Evolutionary conservation across 1,139 yeast genomes (phyloP).

Genomic region (Taphrina flavorubra): DNA sequence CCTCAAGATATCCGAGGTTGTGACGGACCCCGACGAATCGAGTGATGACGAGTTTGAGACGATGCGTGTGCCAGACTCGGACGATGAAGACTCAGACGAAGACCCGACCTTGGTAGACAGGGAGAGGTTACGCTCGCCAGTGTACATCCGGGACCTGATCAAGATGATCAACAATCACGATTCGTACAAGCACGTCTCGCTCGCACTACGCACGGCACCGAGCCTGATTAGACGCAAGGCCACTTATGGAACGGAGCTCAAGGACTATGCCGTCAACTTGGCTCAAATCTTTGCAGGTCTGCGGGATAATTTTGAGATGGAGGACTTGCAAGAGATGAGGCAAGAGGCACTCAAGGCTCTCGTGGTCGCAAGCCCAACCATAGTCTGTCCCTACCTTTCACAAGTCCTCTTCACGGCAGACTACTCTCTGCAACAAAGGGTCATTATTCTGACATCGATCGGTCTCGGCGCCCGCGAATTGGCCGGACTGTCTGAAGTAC

Average conservation of each 20-base stretch:
- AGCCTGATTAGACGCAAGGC: constrained; percentile 23
- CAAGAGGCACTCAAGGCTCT: constrained; percentile 29
- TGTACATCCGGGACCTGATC: constrained; percentile 32
- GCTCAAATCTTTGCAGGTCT: constrained; percentile 32
- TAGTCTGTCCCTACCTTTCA: constrained; percentile 27
- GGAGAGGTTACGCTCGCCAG: constrained; percentile 30
- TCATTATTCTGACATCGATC: constrained; percentile 27
- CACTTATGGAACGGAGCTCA: constrained; percentile 30
- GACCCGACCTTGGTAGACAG: constrained; percentile 37
- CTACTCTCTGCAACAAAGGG: constrained; percentile 32
- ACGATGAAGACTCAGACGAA: constrained; percentile 40
- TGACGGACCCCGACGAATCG: not conserved
- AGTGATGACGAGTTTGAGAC: constrained; percentile 28
- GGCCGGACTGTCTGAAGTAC: constrained; percentile 12
- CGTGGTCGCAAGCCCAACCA: constrained; percentile 23
- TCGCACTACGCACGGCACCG: constrained; percentile 24
- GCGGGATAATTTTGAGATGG: constrained; percentile 37
- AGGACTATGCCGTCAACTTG: constrained; percentile 23
- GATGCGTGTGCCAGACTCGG: constrained; percentile 37
- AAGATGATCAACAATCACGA: constrained; percentile 28
- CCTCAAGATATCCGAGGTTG: not conserved
- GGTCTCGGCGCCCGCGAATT: constrained; percentile 25
- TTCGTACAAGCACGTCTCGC: constrained; percentile 15
- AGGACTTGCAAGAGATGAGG: constrained; percentile 23
- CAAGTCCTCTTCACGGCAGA: constrained; percentile 28